These are phyloP conservation scores for Yamadazyma dushanensis DNA, from an alignment of 1,139 yeast species.

Conservation along the genomic window DNA sequence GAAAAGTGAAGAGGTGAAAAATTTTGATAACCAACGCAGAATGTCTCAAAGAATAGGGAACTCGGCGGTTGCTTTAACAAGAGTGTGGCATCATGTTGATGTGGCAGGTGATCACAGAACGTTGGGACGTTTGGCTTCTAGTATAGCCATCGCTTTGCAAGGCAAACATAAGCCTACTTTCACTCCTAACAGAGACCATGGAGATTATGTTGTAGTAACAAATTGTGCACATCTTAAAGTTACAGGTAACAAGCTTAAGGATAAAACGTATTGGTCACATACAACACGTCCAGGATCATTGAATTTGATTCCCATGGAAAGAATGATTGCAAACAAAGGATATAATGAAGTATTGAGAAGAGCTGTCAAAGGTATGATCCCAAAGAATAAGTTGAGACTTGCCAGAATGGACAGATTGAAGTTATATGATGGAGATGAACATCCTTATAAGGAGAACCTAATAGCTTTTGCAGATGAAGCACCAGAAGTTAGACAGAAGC, in stretches of 20 bases:
- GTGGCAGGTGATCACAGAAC: constrained; percentile 82
- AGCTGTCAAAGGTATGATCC: constrained; percentile 96
- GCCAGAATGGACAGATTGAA: constrained; percentile 80
- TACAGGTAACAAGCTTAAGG: constrained; percentile 80
- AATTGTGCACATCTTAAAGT: constrained; percentile 80
- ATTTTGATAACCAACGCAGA: constrained; percentile 1
- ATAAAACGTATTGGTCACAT: constrained; percentile 90
- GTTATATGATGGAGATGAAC: constrained; percentile 83
- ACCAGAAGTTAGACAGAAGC: constrained; percentile 46
- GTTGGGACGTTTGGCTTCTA: constrained; percentile 87
- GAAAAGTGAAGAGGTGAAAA: constrained; percentile 1
- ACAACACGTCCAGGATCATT: constrained; percentile 89
- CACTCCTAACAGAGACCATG: constrained; percentile 76
- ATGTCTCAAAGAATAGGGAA: constrained; percentile 62
- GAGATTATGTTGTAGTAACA: constrained; percentile 96
- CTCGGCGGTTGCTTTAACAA: constrained; percentile 74
- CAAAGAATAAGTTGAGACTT: constrained; percentile 82
- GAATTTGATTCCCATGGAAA: constrained; percentile 79
- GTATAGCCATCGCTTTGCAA: constrained; percentile 82
- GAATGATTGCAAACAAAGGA: constrained; percentile 76
- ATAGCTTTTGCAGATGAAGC: constrained; percentile 86
- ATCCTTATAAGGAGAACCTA: constrained; percentile 81
- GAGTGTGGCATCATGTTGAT: constrained; percentile 96
- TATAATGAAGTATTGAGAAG: constrained; percentile 76
- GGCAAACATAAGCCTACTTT: constrained; percentile 96